Conservation (phyloP, 768 basidiomycete species). For the Roridomyces roridus region DNA sequence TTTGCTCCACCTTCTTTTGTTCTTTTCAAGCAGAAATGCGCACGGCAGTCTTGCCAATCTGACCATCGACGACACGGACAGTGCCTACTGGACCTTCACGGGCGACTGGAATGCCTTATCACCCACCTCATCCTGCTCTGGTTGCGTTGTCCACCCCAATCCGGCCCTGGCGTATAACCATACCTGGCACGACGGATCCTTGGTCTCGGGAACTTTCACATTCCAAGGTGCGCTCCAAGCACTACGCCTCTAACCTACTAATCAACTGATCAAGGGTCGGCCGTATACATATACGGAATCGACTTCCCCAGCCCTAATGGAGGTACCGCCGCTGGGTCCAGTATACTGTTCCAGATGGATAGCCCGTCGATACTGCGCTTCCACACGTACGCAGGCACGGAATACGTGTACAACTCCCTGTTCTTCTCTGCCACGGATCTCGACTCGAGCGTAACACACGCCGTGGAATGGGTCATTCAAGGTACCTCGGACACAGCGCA, state of each 20-base stretch:
- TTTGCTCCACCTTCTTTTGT: too few species aligned
- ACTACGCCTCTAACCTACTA: background rate
- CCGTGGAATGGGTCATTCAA: conserved; percentile 1
- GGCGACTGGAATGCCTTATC: background rate
- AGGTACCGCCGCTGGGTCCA: too few species aligned
- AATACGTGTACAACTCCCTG: background rate
- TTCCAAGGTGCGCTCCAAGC: conserved; percentile 13
- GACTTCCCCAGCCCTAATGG: background rate
- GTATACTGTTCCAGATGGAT: conserved; percentile 5
- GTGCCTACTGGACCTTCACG: background rate
- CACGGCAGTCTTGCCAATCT: too few species aligned
- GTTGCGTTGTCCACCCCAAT: conserved; percentile 5
- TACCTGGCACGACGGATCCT: conserved; percentile 11
- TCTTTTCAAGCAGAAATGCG: too few species aligned
- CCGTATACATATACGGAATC: conserved; percentile 14
- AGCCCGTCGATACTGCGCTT: background rate
- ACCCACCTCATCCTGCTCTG: background rate
- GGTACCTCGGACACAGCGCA: background rate
- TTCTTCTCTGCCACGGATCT: background rate
- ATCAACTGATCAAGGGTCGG: background rate
- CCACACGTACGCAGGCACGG: background rate
- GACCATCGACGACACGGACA: too few species aligned
- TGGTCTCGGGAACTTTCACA: conserved; percentile 1
- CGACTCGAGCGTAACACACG: background rate
- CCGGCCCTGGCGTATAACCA: background rate